Evolutionary conservation across 306 rosid species (phyloP).

Genomic region (Argentina anserina): DNA sequence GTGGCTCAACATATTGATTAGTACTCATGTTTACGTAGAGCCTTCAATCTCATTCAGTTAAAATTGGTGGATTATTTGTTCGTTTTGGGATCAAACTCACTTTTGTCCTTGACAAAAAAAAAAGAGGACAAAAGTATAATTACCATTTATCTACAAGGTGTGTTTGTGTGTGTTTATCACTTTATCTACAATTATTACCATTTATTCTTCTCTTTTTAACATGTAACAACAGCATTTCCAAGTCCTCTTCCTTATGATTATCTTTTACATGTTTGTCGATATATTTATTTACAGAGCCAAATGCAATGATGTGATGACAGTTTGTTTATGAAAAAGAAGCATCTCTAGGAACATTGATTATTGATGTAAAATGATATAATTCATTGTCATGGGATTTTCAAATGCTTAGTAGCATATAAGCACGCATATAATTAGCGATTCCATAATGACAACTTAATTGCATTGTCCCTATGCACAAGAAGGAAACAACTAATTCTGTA

Average conservation of each 20-base stretch:
- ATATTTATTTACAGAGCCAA: background rate
- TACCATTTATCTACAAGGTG: no score
- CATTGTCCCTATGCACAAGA: background rate
- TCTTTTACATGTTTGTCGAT: background rate
- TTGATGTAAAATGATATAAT: slow-evolving; percentile 1
- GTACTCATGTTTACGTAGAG: background rate
- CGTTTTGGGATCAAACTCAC: background rate
- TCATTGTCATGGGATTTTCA: slow-evolving; percentile 11
- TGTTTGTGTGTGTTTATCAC: no score
- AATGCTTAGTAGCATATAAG: background rate
- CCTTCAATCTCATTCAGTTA: slow-evolving; percentile 8
- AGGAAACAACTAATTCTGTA: background rate
- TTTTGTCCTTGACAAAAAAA: background rate
- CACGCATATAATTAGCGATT: background rate
- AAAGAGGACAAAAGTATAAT: no score
- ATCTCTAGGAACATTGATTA: background rate
- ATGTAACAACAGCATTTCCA: background rate
- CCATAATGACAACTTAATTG: background rate
- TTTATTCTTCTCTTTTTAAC: background rate
- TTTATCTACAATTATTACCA: background rate
- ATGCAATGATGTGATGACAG: slow-evolving; percentile 2
- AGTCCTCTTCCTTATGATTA: background rate
- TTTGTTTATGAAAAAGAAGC: background rate
- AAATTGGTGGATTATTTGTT: background rate
- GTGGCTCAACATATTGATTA: slow-evolving; percentile 19